Percentiles rank a stretch among this genome's conserved stretches.
phyloP scores from a whole-genome alignment of 805 yeast species.

The Yarrowia deformans region DNA sequence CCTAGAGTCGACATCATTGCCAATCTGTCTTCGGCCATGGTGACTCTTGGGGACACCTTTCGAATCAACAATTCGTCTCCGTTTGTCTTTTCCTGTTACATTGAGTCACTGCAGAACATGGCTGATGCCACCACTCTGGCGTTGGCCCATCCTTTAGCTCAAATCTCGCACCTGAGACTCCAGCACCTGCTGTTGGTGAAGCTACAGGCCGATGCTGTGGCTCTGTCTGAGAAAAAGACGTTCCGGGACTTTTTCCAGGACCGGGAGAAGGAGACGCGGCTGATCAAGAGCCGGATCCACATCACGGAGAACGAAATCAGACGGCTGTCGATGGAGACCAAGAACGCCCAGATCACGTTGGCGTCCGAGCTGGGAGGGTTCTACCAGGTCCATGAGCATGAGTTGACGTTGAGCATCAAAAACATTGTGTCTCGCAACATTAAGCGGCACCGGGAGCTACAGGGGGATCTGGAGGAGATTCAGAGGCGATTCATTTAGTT shows the following conservation, averaged over 20 bases:
- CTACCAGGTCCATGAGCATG: conserved; percentile 50
- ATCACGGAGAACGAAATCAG: conserved; percentile 46
- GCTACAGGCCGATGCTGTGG: conserved; percentile 44
- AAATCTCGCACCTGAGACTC: conserved; percentile 46
- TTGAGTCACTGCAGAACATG: conserved; percentile 38
- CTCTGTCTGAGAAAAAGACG: conserved; percentile 44
- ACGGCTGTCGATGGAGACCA: conserved; percentile 48
- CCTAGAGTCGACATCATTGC: background rate
- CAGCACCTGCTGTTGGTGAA: conserved; percentile 44
- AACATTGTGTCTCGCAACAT: conserved; percentile 43
- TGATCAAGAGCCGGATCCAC: conserved; percentile 47
- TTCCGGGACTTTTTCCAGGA: conserved; percentile 50
- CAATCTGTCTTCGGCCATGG: conserved; percentile 12
- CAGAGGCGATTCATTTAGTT: conserved; percentile 20
- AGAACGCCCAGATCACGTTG: conserved; percentile 49
- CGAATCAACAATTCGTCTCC: conserved; percentile 24
- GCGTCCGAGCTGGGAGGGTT: conserved; percentile 54
- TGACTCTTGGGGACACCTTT: conserved; percentile 13
- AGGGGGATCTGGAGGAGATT: conserved; percentile 37
- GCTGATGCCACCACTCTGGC: conserved; percentile 29
- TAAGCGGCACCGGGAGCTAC: conserved; percentile 43
- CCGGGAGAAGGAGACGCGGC: conserved; percentile 48
- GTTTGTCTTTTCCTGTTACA: conserved; percentile 34
- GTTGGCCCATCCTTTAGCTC: conserved; percentile 45
- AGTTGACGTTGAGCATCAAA: conserved; percentile 45